Conservation (phyloP, 108 stramenopile genomes). For the Fragilaria crotonensis region DNA sequence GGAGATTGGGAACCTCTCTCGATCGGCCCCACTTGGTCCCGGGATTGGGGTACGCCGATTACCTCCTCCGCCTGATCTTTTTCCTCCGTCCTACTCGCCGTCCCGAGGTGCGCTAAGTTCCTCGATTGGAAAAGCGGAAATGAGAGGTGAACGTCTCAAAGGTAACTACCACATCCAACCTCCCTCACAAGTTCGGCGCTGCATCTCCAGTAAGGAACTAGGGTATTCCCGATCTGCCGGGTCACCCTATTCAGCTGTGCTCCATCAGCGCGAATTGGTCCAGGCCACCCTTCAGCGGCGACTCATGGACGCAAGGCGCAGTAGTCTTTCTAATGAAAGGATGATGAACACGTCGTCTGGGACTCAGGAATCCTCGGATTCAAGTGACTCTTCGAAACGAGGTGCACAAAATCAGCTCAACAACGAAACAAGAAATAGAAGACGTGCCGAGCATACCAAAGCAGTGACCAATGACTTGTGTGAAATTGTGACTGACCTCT, state of each 20-base stretch:
- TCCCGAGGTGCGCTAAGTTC: no score
- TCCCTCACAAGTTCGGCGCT: conserved; percentile 1
- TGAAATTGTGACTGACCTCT: conserved; percentile 30
- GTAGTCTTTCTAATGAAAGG: background rate
- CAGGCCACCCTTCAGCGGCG: conserved; percentile 6
- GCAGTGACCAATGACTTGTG: conserved; percentile 31
- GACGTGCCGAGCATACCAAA: conserved; percentile 24
- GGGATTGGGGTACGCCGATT: background rate
- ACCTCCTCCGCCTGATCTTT: background rate
- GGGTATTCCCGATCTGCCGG: background rate
- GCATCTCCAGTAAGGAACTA: conserved; percentile 2
- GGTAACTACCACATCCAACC: background rate
- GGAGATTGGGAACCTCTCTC: background rate
- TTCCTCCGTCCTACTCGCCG: background rate
- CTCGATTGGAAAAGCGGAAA: background rate
- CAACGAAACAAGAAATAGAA: conserved; percentile 16
- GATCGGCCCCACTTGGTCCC: background rate
- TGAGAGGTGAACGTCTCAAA: no score
- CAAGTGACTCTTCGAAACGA: background rate
- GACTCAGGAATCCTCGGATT: background rate
- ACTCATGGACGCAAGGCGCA: background rate
- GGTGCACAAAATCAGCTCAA: background rate
- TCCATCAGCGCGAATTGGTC: conserved; percentile 2
- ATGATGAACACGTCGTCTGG: no score
- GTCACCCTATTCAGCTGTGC: conserved; percentile 1